A percentile compares a stretch with the other conserved stretches of the same genome.
Conservation (phyloP, 2,329 filamentous ascomycete genomes). For the Aspergillus sp. region DNA sequence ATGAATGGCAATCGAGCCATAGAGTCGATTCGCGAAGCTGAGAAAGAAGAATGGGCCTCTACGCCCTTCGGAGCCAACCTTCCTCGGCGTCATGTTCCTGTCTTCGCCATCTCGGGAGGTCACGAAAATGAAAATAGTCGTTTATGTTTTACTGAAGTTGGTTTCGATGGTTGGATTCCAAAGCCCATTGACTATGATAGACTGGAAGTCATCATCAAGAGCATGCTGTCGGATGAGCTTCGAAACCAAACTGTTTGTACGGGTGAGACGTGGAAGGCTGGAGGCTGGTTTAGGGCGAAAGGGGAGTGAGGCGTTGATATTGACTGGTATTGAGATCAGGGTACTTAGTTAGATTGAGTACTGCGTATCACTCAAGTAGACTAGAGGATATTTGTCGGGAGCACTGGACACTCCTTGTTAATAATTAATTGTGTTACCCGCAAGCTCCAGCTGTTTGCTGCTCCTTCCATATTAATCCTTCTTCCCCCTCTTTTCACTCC, state of each 20-base stretch:
- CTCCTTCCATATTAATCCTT: too few species aligned
- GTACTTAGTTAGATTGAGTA: neutral
- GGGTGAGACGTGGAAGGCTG: slow-evolving; percentile 76
- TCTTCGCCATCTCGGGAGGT: slow-evolving; percentile 81
- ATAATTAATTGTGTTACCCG: too few species aligned
- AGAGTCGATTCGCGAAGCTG: slow-evolving; percentile 76
- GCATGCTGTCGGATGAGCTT: slow-evolving; percentile 62
- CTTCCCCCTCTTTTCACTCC: too few species aligned
- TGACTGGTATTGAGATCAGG: neutral
- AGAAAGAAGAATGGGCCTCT: slow-evolving; percentile 34
- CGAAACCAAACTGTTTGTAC: slow-evolving; percentile 66
- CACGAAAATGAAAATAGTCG: slow-evolving; percentile 65
- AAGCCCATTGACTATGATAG: slow-evolving; percentile 83
- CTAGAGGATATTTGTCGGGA: too few species aligned
- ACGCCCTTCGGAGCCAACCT: slow-evolving; percentile 30
- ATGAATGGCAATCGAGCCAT: slow-evolving; percentile 80
- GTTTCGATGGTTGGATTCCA: slow-evolving; percentile 87
- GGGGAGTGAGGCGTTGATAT: neutral
- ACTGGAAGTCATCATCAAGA: slow-evolving; percentile 65
- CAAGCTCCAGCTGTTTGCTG: too few species aligned
- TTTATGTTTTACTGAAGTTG: slow-evolving; percentile 69
- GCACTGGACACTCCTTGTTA: too few species aligned
- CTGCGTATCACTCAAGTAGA: neutral
- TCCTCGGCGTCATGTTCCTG: slow-evolving; percentile 59
- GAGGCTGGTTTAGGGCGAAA: slow-evolving; percentile 69